Base-by-base conservation (phyloP, 2,329 filamentous ascomycete genomes). In the Ascocoryne sarcoides region DNA sequence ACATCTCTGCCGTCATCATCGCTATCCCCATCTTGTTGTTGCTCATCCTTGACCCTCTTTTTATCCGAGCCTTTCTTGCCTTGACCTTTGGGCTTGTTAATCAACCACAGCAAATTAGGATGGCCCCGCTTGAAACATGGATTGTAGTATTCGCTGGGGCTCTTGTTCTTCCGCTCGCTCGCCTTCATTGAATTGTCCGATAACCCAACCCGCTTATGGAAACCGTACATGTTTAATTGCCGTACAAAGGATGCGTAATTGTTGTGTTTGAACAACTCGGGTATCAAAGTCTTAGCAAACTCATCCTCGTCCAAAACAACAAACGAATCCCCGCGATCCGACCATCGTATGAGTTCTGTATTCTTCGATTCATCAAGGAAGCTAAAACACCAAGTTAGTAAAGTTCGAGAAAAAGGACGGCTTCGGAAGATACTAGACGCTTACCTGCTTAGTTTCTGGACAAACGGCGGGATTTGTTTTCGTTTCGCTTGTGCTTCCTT, bases 171-270 rank as follows among this genome's bases (percentile, higher is more conserved):
- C 46, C 89, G 82, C 65, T 96, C 92, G 59, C 89, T 95, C 4
- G 93, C 89, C 51, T 92, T 84, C 84, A 98, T 93, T 0, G 89
- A 95, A 59, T 95, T 95, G 63, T 98, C 92, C 3, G 89, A 95
- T 14, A 98, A 72, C 3, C 85, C 85, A 3, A 92, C 85, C 31
- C 85, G 82, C 56, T 78, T 78, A 54, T 78, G 74, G 43, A 77
- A 78, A 2, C 74, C 92, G 55, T 98, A 98, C 92, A 98, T 98
- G 61, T 98, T 98, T 37, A 98, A 67, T 65, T 98, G 92, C 36
- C 82, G 75, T 20, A 86, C 82, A 52, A 86, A 86, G 0, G 81
- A 85, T 5, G 82, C 80, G 58, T 84, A 85, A 55, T 86, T 86
- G 62, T 84, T 85, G 62, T 85, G 82, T 57, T 85, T 86, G 67